phyloP scores from a whole-genome alignment of 1,284 basidiomycete species.

The Pholiota adiposa region DNA sequence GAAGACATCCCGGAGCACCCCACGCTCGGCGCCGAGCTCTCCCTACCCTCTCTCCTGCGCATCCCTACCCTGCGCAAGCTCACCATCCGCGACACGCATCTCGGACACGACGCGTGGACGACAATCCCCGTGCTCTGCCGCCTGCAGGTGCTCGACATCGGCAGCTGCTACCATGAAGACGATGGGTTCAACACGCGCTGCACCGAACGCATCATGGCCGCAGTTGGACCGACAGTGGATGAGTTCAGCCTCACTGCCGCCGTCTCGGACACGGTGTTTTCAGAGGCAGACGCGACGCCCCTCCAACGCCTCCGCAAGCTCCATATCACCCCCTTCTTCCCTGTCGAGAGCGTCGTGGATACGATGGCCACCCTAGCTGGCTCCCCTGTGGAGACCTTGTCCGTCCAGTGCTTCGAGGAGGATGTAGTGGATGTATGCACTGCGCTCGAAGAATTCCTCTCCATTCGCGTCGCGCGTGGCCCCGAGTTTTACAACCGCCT shows the following conservation, averaged over 20 bases:
- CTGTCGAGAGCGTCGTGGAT: conserved; percentile 60
- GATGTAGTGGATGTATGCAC: conserved; percentile 61
- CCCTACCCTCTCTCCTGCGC: conserved; percentile 65
- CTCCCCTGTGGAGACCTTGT: conserved; percentile 62
- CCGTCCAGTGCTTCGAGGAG: conserved; percentile 62
- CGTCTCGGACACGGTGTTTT: conserved; percentile 47
- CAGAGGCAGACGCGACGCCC: conserved; percentile 51
- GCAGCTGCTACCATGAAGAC: conserved; percentile 57
- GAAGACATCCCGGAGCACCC: conserved; percentile 63
- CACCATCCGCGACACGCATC: conserved; percentile 69
- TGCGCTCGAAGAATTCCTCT: conserved; percentile 60
- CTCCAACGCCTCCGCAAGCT: conserved; percentile 56
- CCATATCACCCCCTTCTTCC: conserved; percentile 65
- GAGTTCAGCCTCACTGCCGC: conserved; percentile 50
- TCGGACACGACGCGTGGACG: conserved; percentile 64
- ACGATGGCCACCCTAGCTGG: conserved; percentile 61
- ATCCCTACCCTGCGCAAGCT: conserved; percentile 64
- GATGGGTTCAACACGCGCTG: conserved; percentile 55
- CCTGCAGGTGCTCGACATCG: conserved; percentile 62
- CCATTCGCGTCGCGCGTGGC: conserved; percentile 51
- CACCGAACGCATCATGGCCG: conserved; percentile 62
- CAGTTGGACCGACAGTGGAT: conserved; percentile 55
- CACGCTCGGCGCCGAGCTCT: conserved; percentile 57
- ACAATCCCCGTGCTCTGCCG: conserved; percentile 50
- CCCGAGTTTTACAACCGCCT: conserved; percentile 47